These are phyloP conservation scores for Xylaria hypoxylon DNA, from an alignment of 2,329 filamentous ascomycete genomes.

Conservation along the genomic window DNA sequence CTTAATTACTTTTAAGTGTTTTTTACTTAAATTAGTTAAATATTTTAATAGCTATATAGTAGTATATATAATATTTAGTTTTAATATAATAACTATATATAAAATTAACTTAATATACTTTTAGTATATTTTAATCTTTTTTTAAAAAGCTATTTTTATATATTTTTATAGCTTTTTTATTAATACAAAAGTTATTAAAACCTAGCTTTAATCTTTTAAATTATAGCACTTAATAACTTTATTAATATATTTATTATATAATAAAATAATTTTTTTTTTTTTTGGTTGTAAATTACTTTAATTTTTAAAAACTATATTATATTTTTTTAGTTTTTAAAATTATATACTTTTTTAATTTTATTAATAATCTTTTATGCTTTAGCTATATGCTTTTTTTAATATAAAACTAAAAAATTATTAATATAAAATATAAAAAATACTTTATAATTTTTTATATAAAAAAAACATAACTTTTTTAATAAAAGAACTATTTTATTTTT, in stretches of 20 bases:
- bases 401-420: slow-evolving; percentile 1
- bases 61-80: neutral
- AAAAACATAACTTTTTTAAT: neutral
- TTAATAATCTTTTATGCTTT: neutral
- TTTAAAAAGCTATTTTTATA: neutral
- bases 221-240: neutral
- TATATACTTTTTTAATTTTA: neutral
- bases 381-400: neutral
- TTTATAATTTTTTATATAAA: neutral
- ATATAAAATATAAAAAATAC: slow-evolving; percentile 11
- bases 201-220: neutral
- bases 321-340: neutral
- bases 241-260: slow-evolving; percentile 6
- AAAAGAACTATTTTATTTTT: neutral
- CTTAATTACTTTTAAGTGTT: neutral
- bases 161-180: neutral
- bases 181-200: neutral
- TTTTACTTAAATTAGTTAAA: neutral
- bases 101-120: neutral
- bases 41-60: neutral
- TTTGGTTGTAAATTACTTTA: neutral
- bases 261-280: neutral
- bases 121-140: neutral
- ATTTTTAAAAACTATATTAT: neutral
- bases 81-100: neutral